These are phyloP conservation scores for Cucurbita moschata DNA, from an alignment of 306 rosid genomes.

Conservation along the genomic window DNA sequence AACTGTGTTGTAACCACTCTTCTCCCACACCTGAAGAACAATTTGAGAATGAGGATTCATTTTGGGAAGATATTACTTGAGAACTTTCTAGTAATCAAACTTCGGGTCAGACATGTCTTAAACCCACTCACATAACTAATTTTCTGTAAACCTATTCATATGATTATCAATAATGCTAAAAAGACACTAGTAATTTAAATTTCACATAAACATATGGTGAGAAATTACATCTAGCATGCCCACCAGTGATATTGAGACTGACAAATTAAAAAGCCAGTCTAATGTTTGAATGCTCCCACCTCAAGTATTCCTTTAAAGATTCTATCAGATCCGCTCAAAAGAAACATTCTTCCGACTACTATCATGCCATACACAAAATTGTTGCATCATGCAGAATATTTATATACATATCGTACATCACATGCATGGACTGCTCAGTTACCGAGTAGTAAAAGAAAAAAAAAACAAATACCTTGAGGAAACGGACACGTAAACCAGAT, in stretches of 20 bases:
- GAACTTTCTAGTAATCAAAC: neutral
- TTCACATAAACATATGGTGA: neutral
- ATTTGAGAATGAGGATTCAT: neutral
- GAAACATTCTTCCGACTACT: no score
- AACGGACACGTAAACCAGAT: conserved; percentile 91
- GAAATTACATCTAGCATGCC: neutral
- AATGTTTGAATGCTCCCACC: neutral
- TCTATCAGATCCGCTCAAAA: neutral
- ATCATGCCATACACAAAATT: no score
- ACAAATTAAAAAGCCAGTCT: neutral
- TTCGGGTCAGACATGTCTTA: neutral
- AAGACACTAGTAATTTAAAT: neutral
- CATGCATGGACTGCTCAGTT: neutral
- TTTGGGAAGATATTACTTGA: neutral
- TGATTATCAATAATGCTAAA: neutral
- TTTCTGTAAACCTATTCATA: neutral
- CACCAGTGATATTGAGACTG: neutral
- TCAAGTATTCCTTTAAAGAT: neutral
- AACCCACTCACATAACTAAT: neutral
- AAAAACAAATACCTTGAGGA: conserved; percentile 53
- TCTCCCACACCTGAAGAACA: conserved; percentile 84
- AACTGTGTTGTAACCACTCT: conserved; percentile 94
- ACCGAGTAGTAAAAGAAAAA: neutral
- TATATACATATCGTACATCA: neutral
- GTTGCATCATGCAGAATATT: no score